Percentiles rank a stretch among this genome's conserved stretches.
Evolutionary conservation across 768 basidiomycete species (phyloP).

Genomic region (Lentinula sp.): DNA sequence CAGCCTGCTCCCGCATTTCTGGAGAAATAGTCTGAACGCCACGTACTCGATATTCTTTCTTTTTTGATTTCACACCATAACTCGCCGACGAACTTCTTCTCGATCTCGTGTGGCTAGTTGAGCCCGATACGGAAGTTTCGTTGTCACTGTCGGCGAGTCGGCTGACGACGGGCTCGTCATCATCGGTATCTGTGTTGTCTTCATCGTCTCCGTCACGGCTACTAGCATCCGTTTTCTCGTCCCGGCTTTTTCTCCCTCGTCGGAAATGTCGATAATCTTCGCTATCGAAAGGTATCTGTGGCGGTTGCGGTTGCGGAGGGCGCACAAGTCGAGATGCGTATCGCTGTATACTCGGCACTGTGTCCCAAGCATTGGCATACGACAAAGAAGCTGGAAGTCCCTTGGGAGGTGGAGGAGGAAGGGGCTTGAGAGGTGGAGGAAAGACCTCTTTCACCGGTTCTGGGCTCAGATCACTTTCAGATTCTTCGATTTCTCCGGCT

Average conservation of each 20-base stretch:
- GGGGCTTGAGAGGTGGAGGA: conserved; percentile 14
- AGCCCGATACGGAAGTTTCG: conserved; percentile 17
- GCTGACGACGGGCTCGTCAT: conserved; percentile 19
- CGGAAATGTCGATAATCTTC: conserved; percentile 22
- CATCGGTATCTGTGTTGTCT: conserved; percentile 63
- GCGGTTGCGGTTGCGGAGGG: conserved; percentile 32
- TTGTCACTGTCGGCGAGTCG: conserved; percentile 31
- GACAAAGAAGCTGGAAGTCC: conserved; percentile 54
- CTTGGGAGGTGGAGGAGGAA: conserved; percentile 33
- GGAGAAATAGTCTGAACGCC: conserved; percentile 66
- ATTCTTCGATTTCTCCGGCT: conserved; percentile 28
- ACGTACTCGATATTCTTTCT: conserved; percentile 54
- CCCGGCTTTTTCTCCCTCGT: conserved; percentile 32
- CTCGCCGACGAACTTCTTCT: conserved; percentile 29
- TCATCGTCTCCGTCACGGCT: conserved; percentile 83
- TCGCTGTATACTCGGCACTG: conserved; percentile 68
- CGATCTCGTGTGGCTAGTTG: conserved; percentile 17
- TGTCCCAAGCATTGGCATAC: conserved; percentile 85
- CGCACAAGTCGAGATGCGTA: conserved; percentile 61
- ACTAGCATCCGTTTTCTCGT: conserved; percentile 54
- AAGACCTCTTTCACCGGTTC: conserved; percentile 15
- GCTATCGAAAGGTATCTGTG: conserved; percentile 46
- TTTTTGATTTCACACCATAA: conserved; percentile 31
- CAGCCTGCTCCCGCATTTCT: conserved; percentile 46
- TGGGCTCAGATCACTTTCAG: conserved; percentile 23